Base-by-base conservation (phyloP, 1,139 yeast genomes). In the Nakaseomyces delphensis region DNA sequence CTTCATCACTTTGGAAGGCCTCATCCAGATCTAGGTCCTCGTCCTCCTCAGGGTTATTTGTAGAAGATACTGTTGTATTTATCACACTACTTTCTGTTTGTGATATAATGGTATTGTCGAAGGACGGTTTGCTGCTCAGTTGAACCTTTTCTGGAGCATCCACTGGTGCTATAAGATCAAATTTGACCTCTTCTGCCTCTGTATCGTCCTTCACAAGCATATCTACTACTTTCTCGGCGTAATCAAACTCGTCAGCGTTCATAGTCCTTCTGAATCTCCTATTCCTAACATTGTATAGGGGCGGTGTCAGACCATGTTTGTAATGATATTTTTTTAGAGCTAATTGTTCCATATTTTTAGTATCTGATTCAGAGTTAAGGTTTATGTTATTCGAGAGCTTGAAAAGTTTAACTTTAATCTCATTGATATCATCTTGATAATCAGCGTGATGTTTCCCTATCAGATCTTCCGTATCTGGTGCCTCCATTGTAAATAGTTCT, bases 271-370 rank as follows among this genome's bases (percentile, higher is more conserved):
- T 68, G 56, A 77, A 79, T 39, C 83, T 64, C 30, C 77, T 64
- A 47, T 73, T 71, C 15, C 72, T 60, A 6, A 74, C 76, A 51
- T 75, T 71, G 49, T 69, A 68, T 62, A 83, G 70, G 0, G 97
- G 96, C 2, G 85, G 80, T 0, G 93, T 76, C 23, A 91, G 62
- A 3, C 98, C 98, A 62, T 84, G 86, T n/a, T 75, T 77, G 51
- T 69, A 74, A 5, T 79, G 76, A 29, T 73, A 73, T 20, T 67
- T 67, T 43, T 67, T 69, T 36, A 68, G 55, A 42, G 71, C 75
- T n/a, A 66, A 57, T 37, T 68, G 63, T 15, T 68, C 66, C 5
- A 69, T 55, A 39, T 71, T 55, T 36, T 66, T 66, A 48, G 73
- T 69, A 43, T 74, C 67, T 3, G 76, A 74, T 48, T 75, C 79